Evolutionary conservation across 2,329 filamentous ascomycete species (phyloP).

Genomic region (Aspergillus quadrilineatus): DNA sequence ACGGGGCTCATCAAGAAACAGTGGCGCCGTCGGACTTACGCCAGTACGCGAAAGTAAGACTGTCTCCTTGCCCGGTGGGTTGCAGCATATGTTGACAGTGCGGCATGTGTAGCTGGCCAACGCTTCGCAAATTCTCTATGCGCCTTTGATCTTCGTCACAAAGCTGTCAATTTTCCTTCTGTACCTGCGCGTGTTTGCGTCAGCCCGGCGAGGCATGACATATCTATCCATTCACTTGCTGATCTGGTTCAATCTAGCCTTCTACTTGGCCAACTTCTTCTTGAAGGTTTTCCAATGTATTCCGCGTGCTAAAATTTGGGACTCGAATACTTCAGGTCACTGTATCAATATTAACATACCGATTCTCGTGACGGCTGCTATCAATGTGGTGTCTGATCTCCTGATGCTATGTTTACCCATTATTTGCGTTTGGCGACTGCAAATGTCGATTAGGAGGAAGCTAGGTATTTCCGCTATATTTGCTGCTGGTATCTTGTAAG

Average conservation of each 20-base stretch:
- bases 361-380: conserved; percentile 21
- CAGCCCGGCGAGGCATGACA: conserved; percentile 18
- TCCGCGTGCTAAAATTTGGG: conserved; percentile 26
- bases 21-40: conserved; percentile 19
- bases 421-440: conserved; percentile 23
- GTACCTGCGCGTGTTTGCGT: conserved; percentile 28
- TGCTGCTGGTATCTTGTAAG: conserved; percentile 25
- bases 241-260: conserved; percentile 25
- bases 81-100: background rate
- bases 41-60: conserved; percentile 20
- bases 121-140: conserved; percentile 28
- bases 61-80: background rate
- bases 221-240: conserved; percentile 25
- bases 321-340: conserved; percentile 17
- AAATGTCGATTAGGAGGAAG: conserved; percentile 21
- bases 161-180: conserved; percentile 31
- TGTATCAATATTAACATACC: conserved; percentile 27
- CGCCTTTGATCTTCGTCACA: conserved; percentile 29
- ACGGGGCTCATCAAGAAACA: conserved; percentile 20
- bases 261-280: conserved; percentile 26
- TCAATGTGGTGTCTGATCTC: conserved; percentile 27
- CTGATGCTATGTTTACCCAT: conserved; percentile 26
- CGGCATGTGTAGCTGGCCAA: conserved; percentile 19
- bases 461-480: conserved; percentile 25
- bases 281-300: conserved; percentile 29